Percentiles rank a stretch among this genome's conserved stretches.
Conservation (phyloP, 176 grass and related monocot species). For the Avena sativa region DNA sequence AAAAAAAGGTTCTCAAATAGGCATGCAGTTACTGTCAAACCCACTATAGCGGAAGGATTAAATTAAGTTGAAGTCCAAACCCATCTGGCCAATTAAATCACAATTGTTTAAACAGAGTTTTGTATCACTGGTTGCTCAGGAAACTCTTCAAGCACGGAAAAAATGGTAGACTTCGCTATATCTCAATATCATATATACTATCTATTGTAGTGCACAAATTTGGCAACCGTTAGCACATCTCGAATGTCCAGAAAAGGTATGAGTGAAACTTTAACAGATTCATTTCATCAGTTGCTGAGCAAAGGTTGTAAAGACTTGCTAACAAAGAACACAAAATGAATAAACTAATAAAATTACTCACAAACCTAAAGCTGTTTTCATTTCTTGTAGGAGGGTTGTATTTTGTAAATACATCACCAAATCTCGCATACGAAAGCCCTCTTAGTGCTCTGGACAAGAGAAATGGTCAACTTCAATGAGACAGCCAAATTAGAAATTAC, state of each 20-base stretch:
- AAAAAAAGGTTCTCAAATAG: conserved; percentile 32
- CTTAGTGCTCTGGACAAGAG: conserved; percentile 69
- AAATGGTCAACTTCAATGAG: conserved; percentile 33
- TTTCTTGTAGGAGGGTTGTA: conserved; percentile 70
- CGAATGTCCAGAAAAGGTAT: conserved; percentile 33
- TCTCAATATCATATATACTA: conserved; percentile 3
- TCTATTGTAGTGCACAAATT: conserved; percentile 31
- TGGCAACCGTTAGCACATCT: neutral
- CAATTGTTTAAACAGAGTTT: neutral
- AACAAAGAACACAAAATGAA: conserved; percentile 28
- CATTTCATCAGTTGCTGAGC: conserved; percentile 10
- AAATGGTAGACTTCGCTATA: conserved; percentile 8
- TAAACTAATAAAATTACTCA: conserved; percentile 26
- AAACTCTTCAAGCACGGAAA: conserved; percentile 32
- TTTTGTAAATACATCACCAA: conserved; percentile 97
- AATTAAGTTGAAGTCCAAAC: conserved; percentile 10
- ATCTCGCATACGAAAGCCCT: conserved; percentile 90
- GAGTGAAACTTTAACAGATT: conserved; percentile 26
- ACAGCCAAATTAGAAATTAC: neutral
- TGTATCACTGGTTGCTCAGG: conserved; percentile 8
- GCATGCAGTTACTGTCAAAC: conserved; percentile 18
- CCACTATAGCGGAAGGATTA: conserved; percentile 16
- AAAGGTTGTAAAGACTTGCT: neutral
- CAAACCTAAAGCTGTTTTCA: conserved; percentile 79
- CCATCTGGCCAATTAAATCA: conserved; percentile 15